Evolutionary conservation across 495 filamentous ascomycete genomes (phyloP).

Genomic region (Achaetomiella virescens): DNA sequence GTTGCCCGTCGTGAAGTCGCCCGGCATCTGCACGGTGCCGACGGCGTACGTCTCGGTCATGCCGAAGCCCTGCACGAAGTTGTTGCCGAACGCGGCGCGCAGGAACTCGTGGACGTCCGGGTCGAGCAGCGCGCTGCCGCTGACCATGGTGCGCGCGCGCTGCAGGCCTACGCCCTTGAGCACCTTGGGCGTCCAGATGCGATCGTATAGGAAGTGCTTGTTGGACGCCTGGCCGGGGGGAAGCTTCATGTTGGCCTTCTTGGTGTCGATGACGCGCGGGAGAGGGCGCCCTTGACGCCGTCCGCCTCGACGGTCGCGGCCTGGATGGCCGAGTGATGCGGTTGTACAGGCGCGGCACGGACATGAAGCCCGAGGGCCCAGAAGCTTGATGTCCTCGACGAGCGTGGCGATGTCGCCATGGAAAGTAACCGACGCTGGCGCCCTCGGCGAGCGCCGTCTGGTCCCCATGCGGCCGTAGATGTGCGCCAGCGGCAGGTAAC

Average conservation of each 20-base stretch:
- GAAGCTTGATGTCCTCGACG: constrained; percentile 83
- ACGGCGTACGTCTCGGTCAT: constrained; percentile 93
- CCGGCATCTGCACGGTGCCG: constrained; percentile 56
- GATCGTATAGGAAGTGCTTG: constrained; percentile 81
- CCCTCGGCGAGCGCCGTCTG: constrained; percentile 68
- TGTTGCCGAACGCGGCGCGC: constrained; percentile 70
- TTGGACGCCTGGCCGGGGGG: constrained; percentile 65
- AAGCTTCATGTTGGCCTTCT: constrained; percentile 70
- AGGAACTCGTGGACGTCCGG: constrained; percentile 84
- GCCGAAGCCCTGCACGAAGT: constrained; percentile 86
- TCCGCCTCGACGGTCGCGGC: constrained; percentile 68
- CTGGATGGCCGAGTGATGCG: constrained; percentile 78
- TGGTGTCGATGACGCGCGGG: constrained; percentile 69
- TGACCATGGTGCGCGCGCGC: constrained; percentile 64
- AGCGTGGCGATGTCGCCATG: constrained; percentile 84
- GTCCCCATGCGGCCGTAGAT: constrained; percentile 84
- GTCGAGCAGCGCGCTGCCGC: constrained; percentile 86
- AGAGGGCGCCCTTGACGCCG: constrained; percentile 77
- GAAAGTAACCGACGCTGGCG: constrained; percentile 81
- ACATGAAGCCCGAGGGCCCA: constrained; percentile 76
- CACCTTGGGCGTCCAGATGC: constrained; percentile 90
- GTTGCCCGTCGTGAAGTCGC: constrained; percentile 72
- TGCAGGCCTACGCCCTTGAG: constrained; percentile 75
- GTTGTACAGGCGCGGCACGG: constrained; percentile 88
- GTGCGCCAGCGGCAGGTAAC: constrained; percentile 90